Conservation (phyloP, 164 flowering plant genomes). For the Malania oleifera region DNA sequence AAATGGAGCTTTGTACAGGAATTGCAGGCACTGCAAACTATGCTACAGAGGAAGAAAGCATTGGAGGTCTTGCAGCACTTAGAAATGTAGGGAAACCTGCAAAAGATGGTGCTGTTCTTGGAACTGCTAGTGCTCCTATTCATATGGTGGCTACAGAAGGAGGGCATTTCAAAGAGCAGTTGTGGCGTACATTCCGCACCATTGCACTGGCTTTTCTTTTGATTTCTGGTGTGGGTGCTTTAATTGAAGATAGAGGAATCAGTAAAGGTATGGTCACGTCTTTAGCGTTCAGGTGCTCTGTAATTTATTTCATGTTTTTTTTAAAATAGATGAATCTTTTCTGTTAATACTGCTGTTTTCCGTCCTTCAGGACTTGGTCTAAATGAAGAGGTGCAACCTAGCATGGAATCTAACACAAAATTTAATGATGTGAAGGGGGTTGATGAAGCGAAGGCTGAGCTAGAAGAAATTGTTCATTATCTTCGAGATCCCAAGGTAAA, state of each 20-base stretch:
- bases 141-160: slow-evolving; percentile 84
- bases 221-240: slow-evolving; percentile 83
- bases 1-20: not conserved
- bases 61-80: slow-evolving; percentile 55
- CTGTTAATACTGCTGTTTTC: not conserved
- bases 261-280: slow-evolving; percentile 63
- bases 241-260: slow-evolving; percentile 81
- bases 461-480: slow-evolving; percentile 98
- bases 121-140: slow-evolving; percentile 81
- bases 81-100: slow-evolving; percentile 61
- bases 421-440: slow-evolving; percentile 96
- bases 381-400: slow-evolving; percentile 93
- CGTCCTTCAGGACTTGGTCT: slow-evolving; percentile 66
- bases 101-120: slow-evolving; percentile 64
- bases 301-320: slow-evolving; percentile 1
- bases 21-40: slow-evolving; percentile 32
- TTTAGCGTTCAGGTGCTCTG: not conserved
- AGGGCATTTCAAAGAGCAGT: slow-evolving; percentile 75
- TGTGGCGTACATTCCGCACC: slow-evolving; percentile 80
- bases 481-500: slow-evolving; percentile 83
- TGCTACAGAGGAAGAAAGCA: slow-evolving; percentile 42
- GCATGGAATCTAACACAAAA: slow-evolving; percentile 84
- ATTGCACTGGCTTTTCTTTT: slow-evolving; percentile 73
- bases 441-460: slow-evolving; percentile 97
- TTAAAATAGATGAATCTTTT: not conserved